Conservation (phyloP, 345 rosid species). For the Garcia nutans region DNA sequence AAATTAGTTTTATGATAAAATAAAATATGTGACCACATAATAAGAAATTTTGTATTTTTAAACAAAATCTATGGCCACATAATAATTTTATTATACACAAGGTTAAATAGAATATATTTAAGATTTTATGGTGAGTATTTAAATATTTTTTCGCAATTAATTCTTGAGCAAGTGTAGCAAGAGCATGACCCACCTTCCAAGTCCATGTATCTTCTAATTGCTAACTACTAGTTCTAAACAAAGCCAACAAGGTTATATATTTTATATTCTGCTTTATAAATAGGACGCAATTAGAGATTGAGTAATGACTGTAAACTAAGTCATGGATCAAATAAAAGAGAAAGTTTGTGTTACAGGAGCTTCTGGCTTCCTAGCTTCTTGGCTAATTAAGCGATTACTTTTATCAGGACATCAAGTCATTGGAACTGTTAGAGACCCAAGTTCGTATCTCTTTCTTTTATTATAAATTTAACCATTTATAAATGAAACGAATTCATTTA, state of each 20-base stretch:
- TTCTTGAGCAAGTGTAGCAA: no score
- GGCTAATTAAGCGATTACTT: constrained; percentile 86
- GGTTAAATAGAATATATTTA: no score
- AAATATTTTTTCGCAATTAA: no score
- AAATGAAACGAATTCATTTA: background rate
- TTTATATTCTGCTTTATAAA: background rate
- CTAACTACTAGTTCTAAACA: background rate
- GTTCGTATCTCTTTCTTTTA: constrained; percentile 19
- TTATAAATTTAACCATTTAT: no score
- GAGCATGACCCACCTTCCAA: constrained; percentile 8
- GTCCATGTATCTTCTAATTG: background rate
- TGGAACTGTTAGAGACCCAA: constrained; percentile 90
- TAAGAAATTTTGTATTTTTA: no score
- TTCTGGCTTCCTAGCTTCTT: constrained; percentile 85
- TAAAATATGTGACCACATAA: no score
- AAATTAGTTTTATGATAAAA: no score
- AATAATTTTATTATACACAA: no score
- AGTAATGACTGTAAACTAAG: background rate
- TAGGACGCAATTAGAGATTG: background rate
- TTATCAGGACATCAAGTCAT: constrained; percentile 65
- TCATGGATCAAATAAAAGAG: constrained; percentile 42
- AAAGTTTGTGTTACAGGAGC: constrained; percentile 91
- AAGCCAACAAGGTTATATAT: background rate
- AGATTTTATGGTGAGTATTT: no score
- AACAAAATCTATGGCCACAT: no score